Evolutionary conservation across 1,284 basidiomycete species (phyloP), one percentile per base, ranked within the genome.

Genomic region (Mixia osmundae): DNA sequence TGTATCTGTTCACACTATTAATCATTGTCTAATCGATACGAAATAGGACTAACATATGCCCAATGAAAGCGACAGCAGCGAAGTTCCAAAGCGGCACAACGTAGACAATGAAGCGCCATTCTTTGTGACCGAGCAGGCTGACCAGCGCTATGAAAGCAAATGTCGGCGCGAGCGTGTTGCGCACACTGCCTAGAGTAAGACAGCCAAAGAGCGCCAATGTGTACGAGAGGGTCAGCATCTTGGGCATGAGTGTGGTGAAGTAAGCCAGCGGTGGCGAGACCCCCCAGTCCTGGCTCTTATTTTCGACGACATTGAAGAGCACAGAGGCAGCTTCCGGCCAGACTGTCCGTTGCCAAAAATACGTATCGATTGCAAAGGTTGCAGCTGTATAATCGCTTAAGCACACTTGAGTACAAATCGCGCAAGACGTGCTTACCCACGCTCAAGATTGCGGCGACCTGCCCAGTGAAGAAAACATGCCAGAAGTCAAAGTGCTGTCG

Each of bases 91-190:
- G 51, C 0, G 89, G 85, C 0, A 94, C 66, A 9, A 71, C 65
- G 51, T 95, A 95, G 5, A 85, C 65, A 42, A 94, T 64, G 55
- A 97, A 97, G 3, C 89, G 68, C 87, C 89, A 95, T 57, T 97
- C 91, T 52, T 66, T 58, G 44, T 56, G 56, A 16, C 68, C 73
- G 0, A 95, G 61, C 14, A 54, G 59, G 50, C 79, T 85, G 49
- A 97, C 67, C 0, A 73, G 54, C 0, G 47, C 55, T 1, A 87
- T 51, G 50, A 80, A 77, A 0, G 54, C 44, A 1, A 71, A 20
- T 0, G 66, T 56, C 0, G 72, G 67, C 9, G 66, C 33, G 25
- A 44, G 44, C 27, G 75, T 51, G 1, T 57, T 48, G 12, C 67
- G 60, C 29, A 69, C 58, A 14, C 65, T 61, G 3, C 47, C 41